Evolutionary conservation across 148 eudicot genomes (phyloP), one percentile per base, ranked within the genome.

Genomic region (Amaranthus hypochondriacus): DNA sequence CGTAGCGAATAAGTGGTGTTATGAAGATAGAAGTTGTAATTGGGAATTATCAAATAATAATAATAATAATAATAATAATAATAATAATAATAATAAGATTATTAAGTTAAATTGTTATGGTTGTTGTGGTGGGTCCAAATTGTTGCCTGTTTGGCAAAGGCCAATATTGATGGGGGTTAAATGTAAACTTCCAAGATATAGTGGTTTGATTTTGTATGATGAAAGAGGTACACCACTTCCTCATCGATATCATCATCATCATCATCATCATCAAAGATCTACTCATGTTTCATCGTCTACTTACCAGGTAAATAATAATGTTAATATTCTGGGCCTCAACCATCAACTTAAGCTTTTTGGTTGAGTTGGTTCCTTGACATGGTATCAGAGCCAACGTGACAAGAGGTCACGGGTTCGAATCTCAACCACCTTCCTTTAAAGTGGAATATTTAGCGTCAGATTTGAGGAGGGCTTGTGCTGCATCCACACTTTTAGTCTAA

Each of bases 151-250:
- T 78, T 92, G 97, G 97, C 96, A 92, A 62, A 83, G 90, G 86
- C 97, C 93, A 6, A 92, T 92, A 58, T 77, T 92, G 0, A 92
- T 90, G 97, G 97, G 97, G 12, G 96, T 81, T 75, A 92, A 83
- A 67, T 92, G 97, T 77, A 88, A 88, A 88, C 77, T 92, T 6
- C 96, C 92, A 0, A 82, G 84, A 74, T 90, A 83, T 71, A 92
- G 96, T 73, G 97, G 97, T 59, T 80, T 92, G 7, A 92, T 92
- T 79, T 82, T 92, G 65, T 92, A 92, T 62, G 97, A 92, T 75
- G 91, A 87, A 56, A 84, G 79, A 68, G 97, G 97, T 14, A 77
- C 63, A 9, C 90, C 91, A 5, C 76, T 90, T 75, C 76, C 75
- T 57, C 78, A 81, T 9, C 43, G 39, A 12, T 10, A 70, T 21